A percentile compares a stretch with the other conserved stretches of the same genome.
These are phyloP conservation scores for Alternaria sp. DNA, from an alignment of 2,329 filamentous ascomycete species.

Conservation along the genomic window DNA sequence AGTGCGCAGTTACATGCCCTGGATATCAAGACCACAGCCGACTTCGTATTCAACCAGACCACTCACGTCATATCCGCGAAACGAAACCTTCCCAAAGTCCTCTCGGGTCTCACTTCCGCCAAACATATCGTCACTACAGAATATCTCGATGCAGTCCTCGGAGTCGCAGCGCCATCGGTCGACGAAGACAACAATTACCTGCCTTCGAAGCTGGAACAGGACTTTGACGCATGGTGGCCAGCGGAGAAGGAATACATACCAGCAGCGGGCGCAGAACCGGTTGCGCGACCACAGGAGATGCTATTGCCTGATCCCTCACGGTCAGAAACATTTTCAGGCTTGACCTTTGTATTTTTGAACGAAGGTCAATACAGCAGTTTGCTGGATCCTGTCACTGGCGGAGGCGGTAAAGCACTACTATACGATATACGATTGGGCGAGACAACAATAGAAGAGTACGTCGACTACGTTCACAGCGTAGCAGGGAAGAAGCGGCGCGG, in stretches of 20 bases:
- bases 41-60: constrained; percentile 74
- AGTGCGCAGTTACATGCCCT: constrained; percentile 75
- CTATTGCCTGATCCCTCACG: constrained; percentile 75
- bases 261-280: constrained; percentile 76
- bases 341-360: constrained; percentile 88
- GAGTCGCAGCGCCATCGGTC: constrained; percentile 60
- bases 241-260: constrained; percentile 76
- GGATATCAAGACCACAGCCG: constrained; percentile 84
- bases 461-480: constrained; percentile 76
- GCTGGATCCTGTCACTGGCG: constrained; percentile 76
- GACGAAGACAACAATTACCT: constrained; percentile 56
- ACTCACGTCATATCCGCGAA: constrained; percentile 91
- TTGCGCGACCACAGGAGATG: constrained; percentile 70
- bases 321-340: constrained; percentile 79
- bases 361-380: constrained; percentile 77
- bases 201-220: constrained; percentile 72
- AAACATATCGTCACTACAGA: constrained; percentile 76
- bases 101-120: constrained; percentile 86
- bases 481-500: constrained; percentile 77
- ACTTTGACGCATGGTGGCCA: constrained; percentile 84
- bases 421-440: constrained; percentile 67
- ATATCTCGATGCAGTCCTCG: constrained; percentile 76
- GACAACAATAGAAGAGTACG: constrained; percentile 77
- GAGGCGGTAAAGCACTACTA: constrained; percentile 81
- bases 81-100: constrained; percentile 84